Percentiles rank a stretch among this genome's conserved stretches.
Conservation (phyloP, 805 yeast species). For the Kluyveromyces dobzhanskii region DNA sequence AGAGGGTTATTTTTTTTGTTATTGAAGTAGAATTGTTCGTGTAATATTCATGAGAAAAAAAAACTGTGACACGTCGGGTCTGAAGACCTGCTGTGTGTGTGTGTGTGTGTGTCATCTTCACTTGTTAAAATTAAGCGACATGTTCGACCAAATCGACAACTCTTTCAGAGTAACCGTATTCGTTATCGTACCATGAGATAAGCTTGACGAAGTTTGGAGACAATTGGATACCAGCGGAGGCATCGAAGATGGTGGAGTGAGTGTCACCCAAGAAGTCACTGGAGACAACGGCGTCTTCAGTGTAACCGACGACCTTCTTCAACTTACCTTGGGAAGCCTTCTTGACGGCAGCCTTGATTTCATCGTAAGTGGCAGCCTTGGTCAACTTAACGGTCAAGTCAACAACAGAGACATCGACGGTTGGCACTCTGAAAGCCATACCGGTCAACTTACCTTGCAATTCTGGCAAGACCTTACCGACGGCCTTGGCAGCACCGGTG, state of each 20-base stretch:
- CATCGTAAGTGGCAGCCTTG: slow-evolving; percentile 53
- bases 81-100: too few species aligned
- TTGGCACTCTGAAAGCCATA: slow-evolving; percentile 68
- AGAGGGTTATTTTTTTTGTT: too few species aligned
- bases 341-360: slow-evolving; percentile 51
- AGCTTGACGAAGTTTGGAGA: slow-evolving; percentile 64
- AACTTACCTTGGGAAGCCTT: slow-evolving; percentile 50
- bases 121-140: slow-evolving; percentile 44
- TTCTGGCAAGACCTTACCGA: slow-evolving; percentile 65
- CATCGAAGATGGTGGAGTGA: slow-evolving; percentile 60
- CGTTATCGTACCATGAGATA: slow-evolving; percentile 69
- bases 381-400: slow-evolving; percentile 59
- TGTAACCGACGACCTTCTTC: slow-evolving; percentile 60
- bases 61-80: too few species aligned
- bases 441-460: slow-evolving; percentile 68
- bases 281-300: slow-evolving; percentile 64
- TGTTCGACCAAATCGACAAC: slow-evolving; percentile 62
- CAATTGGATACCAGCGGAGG: slow-evolving; percentile 61
- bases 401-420: slow-evolving; percentile 64
- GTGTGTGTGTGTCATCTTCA: too few species aligned
- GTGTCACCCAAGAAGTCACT: slow-evolving; percentile 58
- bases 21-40: too few species aligned
- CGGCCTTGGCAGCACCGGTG: slow-evolving; percentile 73
- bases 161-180: slow-evolving; percentile 69
- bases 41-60: too few species aligned